A percentile compares a stretch with the other conserved stretches of the same genome.
phyloP scores from a whole-genome alignment of 1,139 yeast species.

The Blastobotrys aristatus region DNA sequence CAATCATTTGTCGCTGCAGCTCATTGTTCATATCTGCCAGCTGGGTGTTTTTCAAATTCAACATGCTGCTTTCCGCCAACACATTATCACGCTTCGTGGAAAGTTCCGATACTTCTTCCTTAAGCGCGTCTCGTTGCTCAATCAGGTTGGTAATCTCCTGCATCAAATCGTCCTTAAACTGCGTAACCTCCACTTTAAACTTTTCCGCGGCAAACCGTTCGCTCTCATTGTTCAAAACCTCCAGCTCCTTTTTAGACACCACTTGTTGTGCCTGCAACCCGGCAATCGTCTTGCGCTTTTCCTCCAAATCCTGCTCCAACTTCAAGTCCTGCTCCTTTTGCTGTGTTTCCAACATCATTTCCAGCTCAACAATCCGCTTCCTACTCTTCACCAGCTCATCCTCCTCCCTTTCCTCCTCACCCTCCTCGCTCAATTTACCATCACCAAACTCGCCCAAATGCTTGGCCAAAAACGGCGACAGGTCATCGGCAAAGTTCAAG shows the following conservation, averaged over 20 bases:
- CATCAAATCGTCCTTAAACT: conserved; percentile 27
- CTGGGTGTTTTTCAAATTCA: conserved; percentile 35
- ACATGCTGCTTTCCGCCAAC: conserved; percentile 32
- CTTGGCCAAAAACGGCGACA: conserved; percentile 15
- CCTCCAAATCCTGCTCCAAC: conserved; percentile 28
- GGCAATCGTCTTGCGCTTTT: conserved; percentile 35
- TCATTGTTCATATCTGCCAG: conserved; percentile 38
- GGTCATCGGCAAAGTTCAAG: conserved; percentile 19
- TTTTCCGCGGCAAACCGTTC: conserved; percentile 26
- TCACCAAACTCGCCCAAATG: background rate
- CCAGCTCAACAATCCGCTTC: conserved; percentile 33
- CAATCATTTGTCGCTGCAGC: conserved; percentile 34
- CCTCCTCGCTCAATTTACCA: too few species aligned
- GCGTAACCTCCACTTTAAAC: conserved; percentile 27
- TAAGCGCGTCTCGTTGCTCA: conserved; percentile 31
- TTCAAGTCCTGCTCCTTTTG: conserved; percentile 21
- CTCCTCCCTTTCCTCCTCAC: conserved; percentile 12
- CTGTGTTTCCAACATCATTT: conserved; percentile 25
- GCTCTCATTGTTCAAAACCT: conserved; percentile 23
- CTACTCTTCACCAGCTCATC: conserved; percentile 30
- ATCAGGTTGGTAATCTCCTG: conserved; percentile 34
- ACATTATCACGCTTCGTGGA: conserved; percentile 26
- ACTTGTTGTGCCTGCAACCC: conserved; percentile 33
- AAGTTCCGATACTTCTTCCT: conserved; percentile 31
- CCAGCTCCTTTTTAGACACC: conserved; percentile 32